A percentile compares a stretch with the other conserved stretches of the same genome.
Evolutionary conservation across 139 green algal species (phyloP).

Genomic region (Chloropicon primus): DNA sequence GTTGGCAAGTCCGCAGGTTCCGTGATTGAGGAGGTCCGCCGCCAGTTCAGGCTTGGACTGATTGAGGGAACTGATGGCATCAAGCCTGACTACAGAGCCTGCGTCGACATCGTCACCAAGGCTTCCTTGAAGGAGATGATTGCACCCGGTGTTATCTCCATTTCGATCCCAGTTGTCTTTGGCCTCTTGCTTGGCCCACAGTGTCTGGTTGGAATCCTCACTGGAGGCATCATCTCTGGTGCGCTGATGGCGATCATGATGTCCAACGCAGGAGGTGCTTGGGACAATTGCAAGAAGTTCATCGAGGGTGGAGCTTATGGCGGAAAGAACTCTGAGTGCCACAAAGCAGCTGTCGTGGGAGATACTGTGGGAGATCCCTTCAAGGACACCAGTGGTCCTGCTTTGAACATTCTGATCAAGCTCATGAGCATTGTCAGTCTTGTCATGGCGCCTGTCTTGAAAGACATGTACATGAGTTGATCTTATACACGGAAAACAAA

Average conservation of each 20-base stretch:
- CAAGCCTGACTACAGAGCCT: slow-evolving; percentile 35
- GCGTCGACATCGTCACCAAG: slow-evolving; percentile 37
- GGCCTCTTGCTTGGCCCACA: slow-evolving; percentile 16
- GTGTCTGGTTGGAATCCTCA: slow-evolving; percentile 24
- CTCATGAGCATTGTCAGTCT: neutral
- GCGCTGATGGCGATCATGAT: slow-evolving; percentile 27
- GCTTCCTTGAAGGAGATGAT: slow-evolving; percentile 49
- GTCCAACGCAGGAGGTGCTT: slow-evolving; percentile 45
- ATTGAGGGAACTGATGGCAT: slow-evolving; percentile 23
- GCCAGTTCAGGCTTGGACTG: slow-evolving; percentile 45
- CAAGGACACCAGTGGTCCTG: neutral
- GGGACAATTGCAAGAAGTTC: slow-evolving; percentile 64
- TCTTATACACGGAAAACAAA: too few species aligned
- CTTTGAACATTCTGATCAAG: neutral
- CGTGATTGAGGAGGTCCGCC: slow-evolving; percentile 41
- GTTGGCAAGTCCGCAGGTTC: slow-evolving; percentile 30
- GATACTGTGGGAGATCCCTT: neutral
- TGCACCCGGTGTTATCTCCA: slow-evolving; percentile 34
- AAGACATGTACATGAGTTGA: neutral
- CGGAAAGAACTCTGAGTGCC: neutral
- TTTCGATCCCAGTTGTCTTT: slow-evolving; percentile 30
- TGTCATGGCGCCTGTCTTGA: neutral
- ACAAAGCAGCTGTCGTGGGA: neutral
- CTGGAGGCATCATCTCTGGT: slow-evolving; percentile 27
- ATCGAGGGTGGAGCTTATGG: slow-evolving; percentile 25